Conservation (phyloP, 148 eudicot genomes). For the Bassia scoparia region DNA sequence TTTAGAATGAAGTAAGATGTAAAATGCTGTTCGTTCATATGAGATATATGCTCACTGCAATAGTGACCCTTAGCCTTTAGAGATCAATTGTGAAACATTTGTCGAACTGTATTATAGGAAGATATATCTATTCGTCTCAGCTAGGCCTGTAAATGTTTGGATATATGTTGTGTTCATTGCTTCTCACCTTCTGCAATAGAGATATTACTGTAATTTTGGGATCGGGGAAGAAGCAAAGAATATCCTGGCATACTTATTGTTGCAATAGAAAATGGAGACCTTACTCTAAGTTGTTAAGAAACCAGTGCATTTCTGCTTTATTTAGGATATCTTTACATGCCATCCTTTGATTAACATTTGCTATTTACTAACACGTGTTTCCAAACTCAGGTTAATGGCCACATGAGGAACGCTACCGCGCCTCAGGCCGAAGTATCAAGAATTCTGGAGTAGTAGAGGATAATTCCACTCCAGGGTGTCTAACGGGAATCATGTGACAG, state of each 20-base stretch:
- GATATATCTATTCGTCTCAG: background rate
- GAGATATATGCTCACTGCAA: no score
- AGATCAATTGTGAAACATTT: background rate
- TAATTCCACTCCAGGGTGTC: conserved; percentile 29
- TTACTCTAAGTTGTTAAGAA: no score
- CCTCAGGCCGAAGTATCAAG: conserved; percentile 48
- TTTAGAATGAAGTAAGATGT: background rate
- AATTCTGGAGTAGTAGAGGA: conserved; percentile 31
- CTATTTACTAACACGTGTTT: conserved; percentile 3
- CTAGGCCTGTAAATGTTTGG: background rate
- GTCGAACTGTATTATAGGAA: background rate
- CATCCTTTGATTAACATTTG: background rate
- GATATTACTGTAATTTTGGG: background rate
- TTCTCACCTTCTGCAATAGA: background rate
- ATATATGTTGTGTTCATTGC: background rate
- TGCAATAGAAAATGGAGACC: no score
- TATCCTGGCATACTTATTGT: background rate
- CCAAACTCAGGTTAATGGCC: conserved; percentile 27
- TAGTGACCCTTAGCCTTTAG: background rate
- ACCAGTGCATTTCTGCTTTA: background rate
- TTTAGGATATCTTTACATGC: conserved; percentile 3
- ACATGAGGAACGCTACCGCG: conserved; percentile 33
- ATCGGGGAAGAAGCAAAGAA: background rate
- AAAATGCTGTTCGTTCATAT: background rate
- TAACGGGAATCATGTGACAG: conserved; percentile 28